Conservation (phyloP, 306 rosid species). For the Oxytropis ochrocephala region DNA sequence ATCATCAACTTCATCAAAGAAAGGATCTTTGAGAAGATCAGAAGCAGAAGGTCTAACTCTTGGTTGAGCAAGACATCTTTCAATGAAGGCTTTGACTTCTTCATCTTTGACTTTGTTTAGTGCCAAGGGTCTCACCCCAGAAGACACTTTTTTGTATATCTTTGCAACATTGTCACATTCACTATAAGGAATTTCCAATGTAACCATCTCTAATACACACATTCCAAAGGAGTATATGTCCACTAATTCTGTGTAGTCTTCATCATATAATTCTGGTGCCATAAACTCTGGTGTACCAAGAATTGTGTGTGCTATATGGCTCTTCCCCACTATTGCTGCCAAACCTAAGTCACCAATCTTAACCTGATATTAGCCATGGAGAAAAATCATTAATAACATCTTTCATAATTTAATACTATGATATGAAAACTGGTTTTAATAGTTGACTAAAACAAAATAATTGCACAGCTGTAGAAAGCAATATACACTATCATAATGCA, state of each 20-base stretch:
- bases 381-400: background rate
- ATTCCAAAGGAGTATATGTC: conserved; percentile 92
- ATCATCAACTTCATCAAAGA: conserved; percentile 52
- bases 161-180: conserved; percentile 83
- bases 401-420: background rate
- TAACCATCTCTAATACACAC: conserved; percentile 85
- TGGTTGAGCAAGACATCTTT: conserved; percentile 72
- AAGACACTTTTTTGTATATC: conserved; percentile 70
- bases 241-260: conserved; percentile 77
- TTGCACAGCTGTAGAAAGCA: background rate
- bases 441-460: background rate
- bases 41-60: conserved; percentile 69
- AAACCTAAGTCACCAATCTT: conserved; percentile 95
- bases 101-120: conserved; percentile 52
- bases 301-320: conserved; percentile 74
- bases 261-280: conserved; percentile 92
- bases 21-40: conserved; percentile 66
- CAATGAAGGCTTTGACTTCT: conserved; percentile 60
- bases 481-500: background rate
- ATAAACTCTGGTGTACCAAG: conserved; percentile 89
- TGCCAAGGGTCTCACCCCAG: conserved; percentile 70
- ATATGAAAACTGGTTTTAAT: background rate
- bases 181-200: conserved; percentile 77
- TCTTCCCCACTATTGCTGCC: conserved; percentile 79
- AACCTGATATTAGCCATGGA: conserved; percentile 35